Evolutionary conservation across 768 basidiomycete genomes (phyloP).

Genomic region (Calocybe gangraenosa): DNA sequence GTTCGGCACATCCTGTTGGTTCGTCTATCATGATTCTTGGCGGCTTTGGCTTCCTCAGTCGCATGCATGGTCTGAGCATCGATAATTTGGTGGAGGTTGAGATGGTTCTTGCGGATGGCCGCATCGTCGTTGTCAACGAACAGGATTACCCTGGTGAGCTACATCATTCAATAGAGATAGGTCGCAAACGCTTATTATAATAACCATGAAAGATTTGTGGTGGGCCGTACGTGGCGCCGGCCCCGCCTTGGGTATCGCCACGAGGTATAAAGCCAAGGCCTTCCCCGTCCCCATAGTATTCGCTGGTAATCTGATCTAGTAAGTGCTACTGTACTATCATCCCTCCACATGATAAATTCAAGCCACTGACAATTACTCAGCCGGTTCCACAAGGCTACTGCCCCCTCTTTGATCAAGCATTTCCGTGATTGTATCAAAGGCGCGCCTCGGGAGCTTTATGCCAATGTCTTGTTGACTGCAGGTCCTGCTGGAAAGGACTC

Average conservation of each 20-base stretch:
- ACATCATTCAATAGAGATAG: background rate
- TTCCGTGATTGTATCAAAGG: conserved; percentile 92
- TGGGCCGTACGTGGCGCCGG: conserved; percentile 88
- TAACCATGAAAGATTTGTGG: conserved; percentile 60
- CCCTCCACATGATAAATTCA: background rate
- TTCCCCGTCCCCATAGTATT: conserved; percentile 89
- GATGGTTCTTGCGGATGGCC: conserved; percentile 86
- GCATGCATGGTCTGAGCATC: conserved; percentile 80
- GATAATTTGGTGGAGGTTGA: conserved; percentile 92
- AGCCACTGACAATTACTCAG: conserved; percentile 32
- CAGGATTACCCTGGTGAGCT: conserved; percentile 61
- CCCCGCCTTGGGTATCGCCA: conserved; percentile 77
- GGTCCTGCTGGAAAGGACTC: conserved; percentile 83
- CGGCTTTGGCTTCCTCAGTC: conserved; percentile 85
- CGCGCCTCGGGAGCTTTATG: conserved; percentile 83
- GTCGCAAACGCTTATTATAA: background rate
- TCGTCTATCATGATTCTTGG: conserved; percentile 80
- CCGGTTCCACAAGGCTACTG: conserved; percentile 83
- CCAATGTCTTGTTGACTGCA: conserved; percentile 86
- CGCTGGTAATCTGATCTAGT: conserved; percentile 92
- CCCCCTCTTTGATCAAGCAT: conserved; percentile 85
- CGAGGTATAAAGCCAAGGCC: conserved; percentile 86
- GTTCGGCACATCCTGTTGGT: conserved; percentile 76
- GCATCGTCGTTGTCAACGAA: conserved; percentile 76
- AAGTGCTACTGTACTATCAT: conserved; percentile 23